Conservation (phyloP, 345 rosid species). For the Arabidopsis thaliana region DNA sequence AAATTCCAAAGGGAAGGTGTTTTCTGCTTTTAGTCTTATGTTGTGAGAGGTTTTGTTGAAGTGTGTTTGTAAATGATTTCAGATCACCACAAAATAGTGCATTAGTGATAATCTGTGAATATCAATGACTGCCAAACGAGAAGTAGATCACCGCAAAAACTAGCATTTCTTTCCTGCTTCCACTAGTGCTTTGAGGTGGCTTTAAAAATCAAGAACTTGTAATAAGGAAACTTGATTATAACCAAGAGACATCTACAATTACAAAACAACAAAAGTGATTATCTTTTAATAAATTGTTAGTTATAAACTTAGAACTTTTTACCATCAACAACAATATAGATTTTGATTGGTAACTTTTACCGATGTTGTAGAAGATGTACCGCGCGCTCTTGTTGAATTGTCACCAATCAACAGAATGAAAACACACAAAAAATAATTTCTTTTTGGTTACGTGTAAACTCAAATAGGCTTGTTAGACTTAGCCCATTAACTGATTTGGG, state of each 20-base stretch:
- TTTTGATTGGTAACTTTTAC: too few relatives aligned
- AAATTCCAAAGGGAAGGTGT: background rate
- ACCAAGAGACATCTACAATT: background rate
- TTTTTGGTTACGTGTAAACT: background rate
- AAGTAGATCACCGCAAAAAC: too few relatives aligned
- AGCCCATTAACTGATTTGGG: background rate
- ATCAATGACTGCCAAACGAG: too few relatives aligned
- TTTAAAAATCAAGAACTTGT: background rate
- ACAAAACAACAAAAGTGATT: background rate
- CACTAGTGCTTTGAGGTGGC: background rate
- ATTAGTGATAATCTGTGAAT: too few relatives aligned
- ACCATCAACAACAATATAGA: background rate
- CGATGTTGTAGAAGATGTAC: too few relatives aligned
- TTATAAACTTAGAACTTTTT: background rate
- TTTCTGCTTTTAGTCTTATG: background rate
- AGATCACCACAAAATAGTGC: background rate
- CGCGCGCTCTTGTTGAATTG: too few relatives aligned
- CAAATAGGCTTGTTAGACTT: constrained; percentile 5
- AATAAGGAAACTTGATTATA: too few relatives aligned
- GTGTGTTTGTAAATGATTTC: background rate
- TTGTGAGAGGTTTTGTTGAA: background rate
- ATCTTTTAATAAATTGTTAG: background rate
- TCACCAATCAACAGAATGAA: background rate
- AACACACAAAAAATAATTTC: background rate
- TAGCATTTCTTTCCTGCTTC: too few relatives aligned